Percentiles rank a stretch among this genome's conserved stretches.
phyloP scores from a whole-genome alignment of 768 basidiomycete species.

The Tricholoma terreum region DNA sequence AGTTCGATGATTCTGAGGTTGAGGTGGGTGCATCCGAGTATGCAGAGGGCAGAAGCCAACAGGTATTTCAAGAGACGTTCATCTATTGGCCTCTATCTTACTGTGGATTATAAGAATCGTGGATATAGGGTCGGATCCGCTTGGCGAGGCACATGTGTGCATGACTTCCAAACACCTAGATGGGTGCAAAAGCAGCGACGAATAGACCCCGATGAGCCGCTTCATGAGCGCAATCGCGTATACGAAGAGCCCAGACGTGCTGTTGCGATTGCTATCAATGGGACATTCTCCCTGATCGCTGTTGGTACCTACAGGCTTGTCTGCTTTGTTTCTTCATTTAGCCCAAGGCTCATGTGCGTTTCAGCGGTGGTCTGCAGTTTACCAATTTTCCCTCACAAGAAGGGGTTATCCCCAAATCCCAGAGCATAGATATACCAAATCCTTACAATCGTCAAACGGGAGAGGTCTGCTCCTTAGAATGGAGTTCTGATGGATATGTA shows the following conservation, averaged over 20 bases:
- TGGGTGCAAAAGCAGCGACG: constrained; percentile 78
- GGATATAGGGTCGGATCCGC: constrained; percentile 22
- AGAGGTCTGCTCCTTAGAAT: constrained; percentile 67
- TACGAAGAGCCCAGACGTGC: constrained; percentile 71
- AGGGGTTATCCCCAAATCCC: constrained; percentile 54
- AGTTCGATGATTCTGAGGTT: constrained; percentile 28
- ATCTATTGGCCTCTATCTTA: background rate
- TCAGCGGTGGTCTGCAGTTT: constrained; percentile 65
- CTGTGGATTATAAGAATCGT: constrained; percentile 8
- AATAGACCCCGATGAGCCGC: constrained; percentile 45
- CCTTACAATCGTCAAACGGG: constrained; percentile 58
- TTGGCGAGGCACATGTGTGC: constrained; percentile 82
- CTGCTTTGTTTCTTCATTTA: constrained; percentile 2
- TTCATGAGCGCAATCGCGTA: constrained; percentile 20
- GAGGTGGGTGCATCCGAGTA: constrained; percentile 16
- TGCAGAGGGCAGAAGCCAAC: constrained; percentile 18
- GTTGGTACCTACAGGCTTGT: constrained; percentile 69
- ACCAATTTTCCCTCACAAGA: constrained; percentile 66
- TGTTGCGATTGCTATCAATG: constrained; percentile 65
- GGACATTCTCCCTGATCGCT: constrained; percentile 78
- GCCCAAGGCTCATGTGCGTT: background rate
- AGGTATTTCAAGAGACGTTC: constrained; percentile 14
- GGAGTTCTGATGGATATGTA: constrained; percentile 96
- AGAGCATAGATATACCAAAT: constrained; percentile 61
- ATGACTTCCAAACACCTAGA: constrained; percentile 67